Conservation (phyloP, 2,329 filamentous ascomycete species). For the Aspergillus ochraceus region DNA sequence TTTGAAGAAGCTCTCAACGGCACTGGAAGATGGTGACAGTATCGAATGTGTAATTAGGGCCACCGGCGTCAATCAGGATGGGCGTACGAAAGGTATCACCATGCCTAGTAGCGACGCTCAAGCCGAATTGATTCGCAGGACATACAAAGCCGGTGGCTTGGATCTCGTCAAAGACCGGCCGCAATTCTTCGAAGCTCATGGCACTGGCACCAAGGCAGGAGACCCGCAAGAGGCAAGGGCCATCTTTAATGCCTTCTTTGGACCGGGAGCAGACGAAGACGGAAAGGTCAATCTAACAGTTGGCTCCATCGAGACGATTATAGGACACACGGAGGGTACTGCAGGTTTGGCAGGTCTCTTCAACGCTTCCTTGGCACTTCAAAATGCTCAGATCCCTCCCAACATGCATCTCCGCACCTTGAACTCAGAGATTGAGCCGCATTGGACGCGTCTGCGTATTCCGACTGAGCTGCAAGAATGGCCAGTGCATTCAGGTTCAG, state of each 20-base stretch:
- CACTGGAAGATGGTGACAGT: conserved; percentile 44
- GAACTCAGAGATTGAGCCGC: conserved; percentile 19
- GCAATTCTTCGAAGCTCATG: conserved; percentile 45
- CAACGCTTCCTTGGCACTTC: conserved; percentile 42
- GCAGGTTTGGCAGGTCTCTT: conserved; percentile 30
- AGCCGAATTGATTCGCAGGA: conserved; percentile 32
- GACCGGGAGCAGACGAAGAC: neutral
- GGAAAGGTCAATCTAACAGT: conserved; percentile 20
- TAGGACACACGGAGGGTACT: conserved; percentile 35
- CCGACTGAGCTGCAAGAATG: conserved; percentile 16
- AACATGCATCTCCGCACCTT: conserved; percentile 27
- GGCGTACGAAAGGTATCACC: conserved; percentile 24
- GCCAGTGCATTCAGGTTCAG: conserved; percentile 21
- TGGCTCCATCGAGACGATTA: conserved; percentile 32
- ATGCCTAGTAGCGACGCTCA: conserved; percentile 34
- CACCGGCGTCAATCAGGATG: conserved; percentile 30
- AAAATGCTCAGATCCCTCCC: conserved; percentile 34
- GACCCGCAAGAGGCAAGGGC: conserved; percentile 32
- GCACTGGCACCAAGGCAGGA: conserved; percentile 39
- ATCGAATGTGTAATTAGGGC: conserved; percentile 37
- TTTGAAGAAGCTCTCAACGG: conserved; percentile 49
- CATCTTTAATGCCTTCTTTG: conserved; percentile 25
- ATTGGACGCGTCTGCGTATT: conserved; percentile 15
- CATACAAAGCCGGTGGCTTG: conserved; percentile 35
- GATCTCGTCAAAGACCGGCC: conserved; percentile 22